These are phyloP conservation scores for Rosa persica DNA, from an alignment of 306 rosid species.

Conservation along the genomic window DNA sequence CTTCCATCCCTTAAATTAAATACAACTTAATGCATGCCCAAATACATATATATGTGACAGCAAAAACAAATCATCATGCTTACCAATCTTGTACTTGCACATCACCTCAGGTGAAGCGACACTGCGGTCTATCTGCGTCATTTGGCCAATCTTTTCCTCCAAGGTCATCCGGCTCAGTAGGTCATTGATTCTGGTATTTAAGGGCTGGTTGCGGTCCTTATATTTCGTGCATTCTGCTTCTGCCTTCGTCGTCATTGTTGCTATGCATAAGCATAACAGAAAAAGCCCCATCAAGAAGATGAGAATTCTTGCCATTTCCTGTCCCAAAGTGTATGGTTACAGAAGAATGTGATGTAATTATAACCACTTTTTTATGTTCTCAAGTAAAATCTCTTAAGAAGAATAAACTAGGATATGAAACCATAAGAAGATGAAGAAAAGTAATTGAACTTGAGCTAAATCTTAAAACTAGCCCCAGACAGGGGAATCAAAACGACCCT, in stretches of 20 bases:
- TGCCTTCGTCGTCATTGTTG: not conserved
- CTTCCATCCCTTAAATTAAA: not conserved
- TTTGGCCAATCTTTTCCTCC: conserved; percentile 44
- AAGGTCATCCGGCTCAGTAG: conserved; percentile 31
- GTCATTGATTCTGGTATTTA: conserved; percentile 27
- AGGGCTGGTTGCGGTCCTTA: conserved; percentile 32
- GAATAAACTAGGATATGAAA: not conserved
- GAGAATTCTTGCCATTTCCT: conserved; percentile 10
- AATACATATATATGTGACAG: not conserved
- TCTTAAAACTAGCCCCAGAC: not conserved
- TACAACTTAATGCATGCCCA: not conserved
- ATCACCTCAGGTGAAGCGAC: conserved; percentile 31
- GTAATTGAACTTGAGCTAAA: not conserved
- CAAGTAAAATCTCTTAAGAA: not conserved
- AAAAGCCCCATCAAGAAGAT: conserved; percentile 17
- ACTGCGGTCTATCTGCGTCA: conserved; percentile 35
- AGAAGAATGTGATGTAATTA: not conserved
- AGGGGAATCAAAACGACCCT: not conserved
- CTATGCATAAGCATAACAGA: not conserved
- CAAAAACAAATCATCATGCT: not conserved
- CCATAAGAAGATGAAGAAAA: not conserved
- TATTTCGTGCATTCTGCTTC: conserved; percentile 19
- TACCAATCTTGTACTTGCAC: conserved; percentile 38
- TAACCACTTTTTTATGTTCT: not conserved
- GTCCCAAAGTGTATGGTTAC: not conserved